These are phyloP conservation scores for Gnomoniopsis smithogilvyi DNA, from an alignment of 2,329 filamentous ascomycete species.

Conservation along the genomic window DNA sequence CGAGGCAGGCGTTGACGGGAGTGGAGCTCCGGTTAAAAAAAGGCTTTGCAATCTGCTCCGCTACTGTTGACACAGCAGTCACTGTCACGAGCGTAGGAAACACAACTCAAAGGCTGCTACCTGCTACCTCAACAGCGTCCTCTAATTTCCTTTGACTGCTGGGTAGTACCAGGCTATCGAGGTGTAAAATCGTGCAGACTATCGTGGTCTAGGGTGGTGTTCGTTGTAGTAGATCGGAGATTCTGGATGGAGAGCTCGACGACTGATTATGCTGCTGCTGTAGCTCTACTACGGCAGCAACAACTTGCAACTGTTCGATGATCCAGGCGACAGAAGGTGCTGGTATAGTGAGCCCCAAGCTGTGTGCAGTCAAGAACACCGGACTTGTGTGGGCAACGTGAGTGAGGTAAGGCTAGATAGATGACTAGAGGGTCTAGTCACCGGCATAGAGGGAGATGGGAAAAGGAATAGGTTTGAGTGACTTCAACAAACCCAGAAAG, in stretches of 20 bases:
- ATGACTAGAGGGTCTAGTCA: conserved; percentile 3
- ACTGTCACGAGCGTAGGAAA: not conserved
- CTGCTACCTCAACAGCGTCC: not conserved
- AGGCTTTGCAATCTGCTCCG: not conserved
- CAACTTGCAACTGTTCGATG: not conserved
- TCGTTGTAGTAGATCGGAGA: not conserved
- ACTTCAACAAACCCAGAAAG: conserved; percentile 2
- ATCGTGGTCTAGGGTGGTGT: not conserved
- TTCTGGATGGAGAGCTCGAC: not conserved
- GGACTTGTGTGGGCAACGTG: not conserved
- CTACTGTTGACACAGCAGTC: not conserved
- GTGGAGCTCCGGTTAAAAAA: not conserved
- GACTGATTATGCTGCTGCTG: not conserved
- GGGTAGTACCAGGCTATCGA: not conserved
- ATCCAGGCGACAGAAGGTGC: not conserved
- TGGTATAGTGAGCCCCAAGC: not conserved
- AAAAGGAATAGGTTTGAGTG: not conserved
- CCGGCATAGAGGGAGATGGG: conserved; percentile 5
- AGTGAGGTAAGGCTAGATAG: not conserved
- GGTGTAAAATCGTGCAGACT: not conserved
- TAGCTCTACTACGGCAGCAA: conserved; percentile 6
- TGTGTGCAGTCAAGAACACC: not conserved
- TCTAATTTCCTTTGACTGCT: not conserved
- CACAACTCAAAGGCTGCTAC: not conserved
- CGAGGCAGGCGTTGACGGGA: not conserved